These are phyloP conservation scores for Pinus taeda DNA, from an alignment of 75 land plant species.

Conservation along the genomic window DNA sequence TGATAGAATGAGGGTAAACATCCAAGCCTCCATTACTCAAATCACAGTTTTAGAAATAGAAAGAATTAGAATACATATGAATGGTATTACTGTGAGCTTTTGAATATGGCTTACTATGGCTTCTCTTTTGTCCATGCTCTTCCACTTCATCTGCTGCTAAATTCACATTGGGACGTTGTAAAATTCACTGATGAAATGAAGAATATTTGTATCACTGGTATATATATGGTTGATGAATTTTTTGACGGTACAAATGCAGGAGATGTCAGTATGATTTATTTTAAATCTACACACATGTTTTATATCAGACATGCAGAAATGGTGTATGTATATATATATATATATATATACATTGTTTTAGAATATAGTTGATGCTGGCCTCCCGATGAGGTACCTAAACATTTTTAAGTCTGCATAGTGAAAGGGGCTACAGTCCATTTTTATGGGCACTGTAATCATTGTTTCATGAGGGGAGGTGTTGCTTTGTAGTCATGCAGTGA, in stretches of 20 bases:
- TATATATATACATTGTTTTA: neutral
- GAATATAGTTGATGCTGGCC: neutral
- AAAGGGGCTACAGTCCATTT: neutral
- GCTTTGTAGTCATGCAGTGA: neutral
- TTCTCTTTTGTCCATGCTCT: neutral
- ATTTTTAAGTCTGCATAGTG: neutral
- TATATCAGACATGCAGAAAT: neutral
- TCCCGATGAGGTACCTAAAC: neutral
- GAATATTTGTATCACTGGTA: neutral
- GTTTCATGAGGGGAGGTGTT: neutral
- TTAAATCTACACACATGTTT: neutral
- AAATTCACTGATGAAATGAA: neutral
- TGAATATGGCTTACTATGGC: neutral
- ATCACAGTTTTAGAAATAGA: neutral
- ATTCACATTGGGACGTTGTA: neutral
- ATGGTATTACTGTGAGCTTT: neutral
- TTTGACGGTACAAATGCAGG: neutral
- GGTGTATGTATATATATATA: neutral
- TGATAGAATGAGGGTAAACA: conserved; percentile 61
- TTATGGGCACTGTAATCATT: neutral
- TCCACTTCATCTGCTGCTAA: neutral
- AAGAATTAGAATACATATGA: neutral
- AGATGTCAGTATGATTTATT: neutral
- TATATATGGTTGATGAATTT: neutral
- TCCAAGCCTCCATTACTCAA: neutral